Base-by-base conservation (phyloP, 306 rosid genomes). In the Ormosia emarginata region DNA sequence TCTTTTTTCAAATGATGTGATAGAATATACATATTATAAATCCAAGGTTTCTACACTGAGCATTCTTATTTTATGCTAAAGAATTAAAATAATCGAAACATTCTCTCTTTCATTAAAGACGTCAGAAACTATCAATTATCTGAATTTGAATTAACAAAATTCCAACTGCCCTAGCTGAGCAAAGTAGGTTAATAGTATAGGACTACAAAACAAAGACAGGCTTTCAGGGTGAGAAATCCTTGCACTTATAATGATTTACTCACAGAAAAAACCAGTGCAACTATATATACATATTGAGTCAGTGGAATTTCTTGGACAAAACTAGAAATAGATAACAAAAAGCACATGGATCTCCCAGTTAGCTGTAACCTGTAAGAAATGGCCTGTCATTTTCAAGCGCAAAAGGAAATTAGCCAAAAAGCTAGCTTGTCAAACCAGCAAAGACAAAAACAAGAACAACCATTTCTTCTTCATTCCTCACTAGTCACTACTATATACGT, bases 101-200 rank as follows among this genome's bases (percentile, higher is more conserved):
- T 83, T 85, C 86, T 65, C 39, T 62, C 43, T 70, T 70, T 63
- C 55, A 39, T 65, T 53, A 75, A 64, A 56, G 74, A 75, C 79
- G 87, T 83, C 82, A 79, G 85, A 79, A 69, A 70, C 63, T 17
- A 55, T 70, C 7, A 29, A 86, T 30, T 24, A 72, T 66, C 18
- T 53, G 63, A 53, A n/a, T 49, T 47, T 46, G 57, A 64, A 47
- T 74, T 65, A 70, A 65, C 55, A 47, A 70, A 82, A 46, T 72
- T 78, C 83, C 71, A 64, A 82, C 64, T 78, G 85, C 87, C 86
- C 87, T 83, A 80, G 82, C 67, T 46, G 71, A 77, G 80, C 15
- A 55, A 71, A 79, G 50, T 59, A 76, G 81, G 77, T 59, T 74
- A 77, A 83, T 24, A 24, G 24, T 24, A 24, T 24, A 59, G 58